Percentiles rank a stretch among this genome's conserved stretches.
Conservation (phyloP, 208 protist genomes). For the Porcisia hertigi region DNA sequence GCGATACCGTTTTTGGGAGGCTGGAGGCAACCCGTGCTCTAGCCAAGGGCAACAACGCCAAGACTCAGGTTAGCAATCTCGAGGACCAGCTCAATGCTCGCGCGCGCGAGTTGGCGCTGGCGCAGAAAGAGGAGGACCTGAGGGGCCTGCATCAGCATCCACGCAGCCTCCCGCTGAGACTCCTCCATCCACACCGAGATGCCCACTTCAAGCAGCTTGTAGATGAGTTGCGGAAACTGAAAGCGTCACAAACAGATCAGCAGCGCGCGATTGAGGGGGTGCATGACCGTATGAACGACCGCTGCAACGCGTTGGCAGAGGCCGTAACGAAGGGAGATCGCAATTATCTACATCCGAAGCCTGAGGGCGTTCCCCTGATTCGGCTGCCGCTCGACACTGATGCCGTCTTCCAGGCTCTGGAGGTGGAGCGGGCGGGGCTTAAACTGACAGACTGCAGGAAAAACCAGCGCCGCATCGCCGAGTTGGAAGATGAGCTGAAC, state of each 20-base stretch:
- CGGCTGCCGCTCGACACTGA: constrained; percentile 69
- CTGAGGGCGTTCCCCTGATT: constrained; percentile 53
- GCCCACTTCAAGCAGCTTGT: constrained; percentile 56
- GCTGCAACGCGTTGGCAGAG: constrained; percentile 63
- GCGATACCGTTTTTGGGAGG: constrained; percentile 50
- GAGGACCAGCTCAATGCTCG: constrained; percentile 74
- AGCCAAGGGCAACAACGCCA: constrained; percentile 56
- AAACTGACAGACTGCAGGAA: constrained; percentile 56
- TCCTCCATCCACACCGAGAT: constrained; percentile 65
- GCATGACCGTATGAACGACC: constrained; percentile 65
- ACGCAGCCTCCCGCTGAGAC: constrained; percentile 45
- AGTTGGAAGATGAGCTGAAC: constrained; percentile 58
- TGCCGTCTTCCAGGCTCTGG: constrained; percentile 47
- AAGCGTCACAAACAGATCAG: constrained; percentile 25
- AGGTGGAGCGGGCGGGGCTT: constrained; percentile 59
- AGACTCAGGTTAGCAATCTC: constrained; percentile 40
- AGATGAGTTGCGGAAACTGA: constrained; percentile 52
- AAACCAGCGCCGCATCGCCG: constrained; percentile 51
- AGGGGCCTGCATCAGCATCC: constrained; percentile 43
- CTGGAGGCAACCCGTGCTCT: constrained; percentile 64
- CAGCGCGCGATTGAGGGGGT: constrained; percentile 31
- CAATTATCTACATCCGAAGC: constrained; percentile 53
- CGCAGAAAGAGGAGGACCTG: constrained; percentile 62
- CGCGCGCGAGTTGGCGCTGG: constrained; percentile 57
- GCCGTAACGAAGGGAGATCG: constrained; percentile 58